A percentile compares a stretch with the other conserved stretches of the same genome.
These are phyloP conservation scores for Euphorbia celastroides DNA, from an alignment of 441 rosid genomes.

Conservation along the genomic window DNA sequence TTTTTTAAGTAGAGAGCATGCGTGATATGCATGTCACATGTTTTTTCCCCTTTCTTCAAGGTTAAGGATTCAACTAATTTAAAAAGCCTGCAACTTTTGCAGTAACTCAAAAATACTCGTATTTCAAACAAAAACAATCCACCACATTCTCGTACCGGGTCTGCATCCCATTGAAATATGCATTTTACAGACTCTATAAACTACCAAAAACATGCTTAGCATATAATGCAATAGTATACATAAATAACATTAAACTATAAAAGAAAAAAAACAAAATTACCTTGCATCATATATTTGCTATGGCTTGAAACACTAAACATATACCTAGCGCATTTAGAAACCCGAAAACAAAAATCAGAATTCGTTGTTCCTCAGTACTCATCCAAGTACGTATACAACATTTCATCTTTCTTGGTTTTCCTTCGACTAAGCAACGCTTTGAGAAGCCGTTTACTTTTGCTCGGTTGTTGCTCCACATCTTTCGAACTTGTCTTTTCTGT, in stretches of 20 bases:
- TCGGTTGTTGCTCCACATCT: constrained; percentile 56
- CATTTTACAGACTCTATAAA: too few species aligned
- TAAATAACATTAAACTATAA: background rate
- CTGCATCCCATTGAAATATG: too few species aligned
- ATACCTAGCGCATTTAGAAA: background rate
- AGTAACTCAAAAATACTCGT: too few species aligned
- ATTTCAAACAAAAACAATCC: too few species aligned
- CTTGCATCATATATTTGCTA: background rate
- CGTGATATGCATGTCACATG: too few species aligned
- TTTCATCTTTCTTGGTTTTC: constrained; percentile 87
- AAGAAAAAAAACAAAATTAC: too few species aligned
- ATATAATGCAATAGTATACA: background rate
- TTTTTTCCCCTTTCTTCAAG: too few species aligned
- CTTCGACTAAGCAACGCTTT: constrained; percentile 89
- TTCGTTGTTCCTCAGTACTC: constrained; percentile 47
- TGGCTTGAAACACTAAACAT: background rate
- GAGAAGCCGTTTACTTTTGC: constrained; percentile 86
- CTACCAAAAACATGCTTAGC: too few species aligned
- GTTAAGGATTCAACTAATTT: too few species aligned
- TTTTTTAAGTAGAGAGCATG: too few species aligned
- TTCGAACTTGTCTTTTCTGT: constrained; percentile 49
- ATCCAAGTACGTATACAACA: constrained; percentile 80
- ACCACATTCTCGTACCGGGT: too few species aligned
- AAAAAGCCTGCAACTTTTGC: too few species aligned
- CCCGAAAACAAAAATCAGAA: background rate